Percentiles rank a stretch among this genome's conserved stretches.
phyloP scores from a whole-genome alignment of 1,284 basidiomycete species.

The Microbotryum silenes-acaulis region DNA sequence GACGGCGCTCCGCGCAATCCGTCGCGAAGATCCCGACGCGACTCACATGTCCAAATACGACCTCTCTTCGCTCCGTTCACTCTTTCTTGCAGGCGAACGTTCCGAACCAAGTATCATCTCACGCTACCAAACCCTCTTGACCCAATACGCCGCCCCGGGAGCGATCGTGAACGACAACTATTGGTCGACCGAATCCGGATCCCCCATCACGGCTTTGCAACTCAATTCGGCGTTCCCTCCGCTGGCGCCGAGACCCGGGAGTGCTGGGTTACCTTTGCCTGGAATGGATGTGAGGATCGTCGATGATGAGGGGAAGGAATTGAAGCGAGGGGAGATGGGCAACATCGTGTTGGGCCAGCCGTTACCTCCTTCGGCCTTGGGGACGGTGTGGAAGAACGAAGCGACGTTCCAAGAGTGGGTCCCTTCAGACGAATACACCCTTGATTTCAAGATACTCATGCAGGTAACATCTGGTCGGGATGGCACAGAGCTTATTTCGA shows the following conservation, averaged over 20 bases:
- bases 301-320: constrained; percentile 35
- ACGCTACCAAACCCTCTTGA: constrained; percentile 30
- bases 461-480: too few species aligned
- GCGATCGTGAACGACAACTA: constrained; percentile 38
- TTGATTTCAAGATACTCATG: not conserved
- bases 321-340: constrained; percentile 35
- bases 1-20: constrained; percentile 36
- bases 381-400: constrained; percentile 36
- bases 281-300: constrained; percentile 39
- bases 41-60: constrained; percentile 34
- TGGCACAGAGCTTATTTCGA: constrained; percentile 29
- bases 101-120: constrained; percentile 36
- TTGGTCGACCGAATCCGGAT: constrained; percentile 37
- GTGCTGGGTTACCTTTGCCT: constrained; percentile 36
- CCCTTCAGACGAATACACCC: too few species aligned
- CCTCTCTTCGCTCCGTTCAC: constrained; percentile 31
- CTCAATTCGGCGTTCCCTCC: constrained; percentile 30
- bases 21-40: constrained; percentile 35
- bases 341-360: constrained; percentile 36
- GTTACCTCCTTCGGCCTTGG: constrained; percentile 34
- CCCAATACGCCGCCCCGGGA: constrained; percentile 34
- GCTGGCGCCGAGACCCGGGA: constrained; percentile 32
- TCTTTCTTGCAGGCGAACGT: constrained; percentile 38
- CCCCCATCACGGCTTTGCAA: constrained; percentile 36
- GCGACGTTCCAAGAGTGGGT: constrained; percentile 30